Percentiles rank a stretch among this genome's conserved stretches.
Evolutionary conservation across 2,329 filamentous ascomycete species (phyloP).

Genomic region (Aspergillus pseudotamarii): DNA sequence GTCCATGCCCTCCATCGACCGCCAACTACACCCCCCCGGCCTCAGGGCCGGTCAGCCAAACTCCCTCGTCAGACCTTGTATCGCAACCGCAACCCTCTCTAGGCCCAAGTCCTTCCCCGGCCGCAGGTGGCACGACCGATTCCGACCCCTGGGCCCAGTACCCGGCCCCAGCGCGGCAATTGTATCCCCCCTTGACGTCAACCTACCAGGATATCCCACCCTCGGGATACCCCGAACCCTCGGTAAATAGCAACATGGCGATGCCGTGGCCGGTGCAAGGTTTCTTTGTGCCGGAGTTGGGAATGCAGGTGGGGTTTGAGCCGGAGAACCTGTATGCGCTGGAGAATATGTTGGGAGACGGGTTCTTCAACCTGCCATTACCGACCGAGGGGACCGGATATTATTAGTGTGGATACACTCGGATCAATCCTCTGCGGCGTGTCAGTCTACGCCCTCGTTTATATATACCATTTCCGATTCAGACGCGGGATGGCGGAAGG

Average conservation of each 20-base stretch:
- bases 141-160: constrained; percentile 5
- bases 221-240: constrained; percentile 21
- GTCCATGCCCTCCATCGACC: constrained; percentile 7
- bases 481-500: neutral
- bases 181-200: constrained; percentile 15
- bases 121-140: neutral
- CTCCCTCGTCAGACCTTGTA: constrained; percentile 10
- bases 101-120: constrained; percentile 2
- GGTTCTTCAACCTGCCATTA: constrained; percentile 32
- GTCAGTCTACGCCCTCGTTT: neutral
- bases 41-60: constrained; percentile 15
- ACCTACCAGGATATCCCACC: constrained; percentile 11
- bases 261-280: constrained; percentile 23
- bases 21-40: constrained; percentile 15
- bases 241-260: constrained; percentile 14
- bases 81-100: constrained; percentile 16
- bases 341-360: constrained; percentile 37
- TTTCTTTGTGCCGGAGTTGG: constrained; percentile 29
- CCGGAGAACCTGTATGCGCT: constrained; percentile 34
- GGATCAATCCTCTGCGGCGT: neutral
- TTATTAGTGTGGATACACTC: constrained; percentile 13
- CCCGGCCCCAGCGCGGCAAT: constrained; percentile 10
- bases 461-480: neutral
- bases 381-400: constrained; percentile 28
- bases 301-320: constrained; percentile 29